phyloP scores from a whole-genome alignment of 768 basidiomycete genomes.

The Psilocybe cubensis region DNA sequence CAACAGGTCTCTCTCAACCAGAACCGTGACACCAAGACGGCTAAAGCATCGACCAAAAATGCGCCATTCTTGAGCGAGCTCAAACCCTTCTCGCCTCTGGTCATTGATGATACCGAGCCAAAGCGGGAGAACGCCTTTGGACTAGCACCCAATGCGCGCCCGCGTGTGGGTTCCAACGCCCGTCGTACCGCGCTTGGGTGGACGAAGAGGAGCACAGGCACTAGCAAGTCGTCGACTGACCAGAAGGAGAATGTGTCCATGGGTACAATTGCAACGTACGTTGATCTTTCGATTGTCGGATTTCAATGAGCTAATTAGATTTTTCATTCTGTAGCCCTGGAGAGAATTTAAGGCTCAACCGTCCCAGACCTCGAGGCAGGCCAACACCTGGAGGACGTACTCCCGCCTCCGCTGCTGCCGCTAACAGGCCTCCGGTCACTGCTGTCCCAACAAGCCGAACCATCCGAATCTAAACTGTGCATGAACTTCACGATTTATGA shows the following conservation, averaged over 20 bases:
- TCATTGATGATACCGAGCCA: constrained; percentile 34
- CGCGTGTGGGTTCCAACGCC: constrained; percentile 57
- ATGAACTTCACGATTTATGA: not conserved
- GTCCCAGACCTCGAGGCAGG: constrained; percentile 54
- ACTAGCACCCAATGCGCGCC: constrained; percentile 41
- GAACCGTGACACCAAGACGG: constrained; percentile 31
- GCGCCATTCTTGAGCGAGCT: constrained; percentile 38
- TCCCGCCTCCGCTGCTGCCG: constrained; percentile 3
- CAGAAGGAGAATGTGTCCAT: constrained; percentile 5
- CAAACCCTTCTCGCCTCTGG: constrained; percentile 48
- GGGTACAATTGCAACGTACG: constrained; percentile 55
- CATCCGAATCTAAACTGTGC: constrained; percentile 11
- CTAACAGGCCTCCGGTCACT: not conserved
- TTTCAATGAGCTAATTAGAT: no score
- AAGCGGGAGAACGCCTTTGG: constrained; percentile 42
- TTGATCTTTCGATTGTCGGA: constrained; percentile 21
- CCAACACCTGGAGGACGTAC: constrained; percentile 34
- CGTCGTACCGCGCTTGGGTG: constrained; percentile 63
- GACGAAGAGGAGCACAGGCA: constrained; percentile 61
- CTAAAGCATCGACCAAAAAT: constrained; percentile 19
- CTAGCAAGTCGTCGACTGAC: constrained; percentile 18
- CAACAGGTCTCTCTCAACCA: constrained; percentile 46
- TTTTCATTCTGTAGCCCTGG: constrained; percentile 39
- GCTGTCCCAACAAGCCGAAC: not conserved
- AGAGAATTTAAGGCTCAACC: constrained; percentile 49